phyloP scores from a whole-genome alignment of 2,329 filamentous ascomycete genomes.

The Cladobotryum protrusum region DNA sequence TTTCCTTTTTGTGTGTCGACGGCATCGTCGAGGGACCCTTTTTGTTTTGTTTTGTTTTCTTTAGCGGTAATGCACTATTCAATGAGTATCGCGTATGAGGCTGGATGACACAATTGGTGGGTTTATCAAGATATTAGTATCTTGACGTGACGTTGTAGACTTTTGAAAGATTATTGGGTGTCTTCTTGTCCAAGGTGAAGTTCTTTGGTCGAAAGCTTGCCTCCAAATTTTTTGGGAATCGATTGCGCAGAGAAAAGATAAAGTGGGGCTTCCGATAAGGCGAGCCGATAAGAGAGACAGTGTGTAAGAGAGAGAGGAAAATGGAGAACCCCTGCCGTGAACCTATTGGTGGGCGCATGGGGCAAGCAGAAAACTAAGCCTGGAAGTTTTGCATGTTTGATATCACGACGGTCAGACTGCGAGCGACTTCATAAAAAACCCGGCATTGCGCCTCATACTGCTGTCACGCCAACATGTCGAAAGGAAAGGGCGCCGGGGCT shows the following conservation, averaged over 20 bases:
- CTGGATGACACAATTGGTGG: too few relatives aligned
- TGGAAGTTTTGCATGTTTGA: constrained; percentile 20
- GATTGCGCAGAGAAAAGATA: constrained; percentile 2
- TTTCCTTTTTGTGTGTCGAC: constrained; percentile 81
- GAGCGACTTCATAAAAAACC: too few relatives aligned
- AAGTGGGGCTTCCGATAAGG: constrained; percentile 16
- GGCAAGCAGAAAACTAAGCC: constrained; percentile 1
- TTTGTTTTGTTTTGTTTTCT: too few relatives aligned
- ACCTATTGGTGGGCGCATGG: constrained; percentile 18
- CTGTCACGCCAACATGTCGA: constrained; percentile 48
- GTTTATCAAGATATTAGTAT: too few relatives aligned
- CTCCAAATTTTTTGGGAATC: constrained; percentile 20
- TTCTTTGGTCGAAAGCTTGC: constrained; percentile 3
- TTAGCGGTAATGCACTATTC: neutral
- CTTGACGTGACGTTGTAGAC: too few relatives aligned
- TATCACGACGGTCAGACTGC: neutral
- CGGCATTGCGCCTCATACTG: constrained; percentile 5
- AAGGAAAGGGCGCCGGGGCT: constrained; percentile 34
- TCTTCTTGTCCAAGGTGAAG: too few relatives aligned
- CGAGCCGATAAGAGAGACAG: too few relatives aligned
- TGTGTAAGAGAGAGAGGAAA: too few relatives aligned
- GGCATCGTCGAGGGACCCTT: constrained; percentile 52
- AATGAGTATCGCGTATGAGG: too few relatives aligned
- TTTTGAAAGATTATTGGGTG: too few relatives aligned
- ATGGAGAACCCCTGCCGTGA: constrained; percentile 3